Evolutionary conservation across 2,329 filamentous ascomycete species (phyloP).

Genomic region (Neobulgaria alba): DNA sequence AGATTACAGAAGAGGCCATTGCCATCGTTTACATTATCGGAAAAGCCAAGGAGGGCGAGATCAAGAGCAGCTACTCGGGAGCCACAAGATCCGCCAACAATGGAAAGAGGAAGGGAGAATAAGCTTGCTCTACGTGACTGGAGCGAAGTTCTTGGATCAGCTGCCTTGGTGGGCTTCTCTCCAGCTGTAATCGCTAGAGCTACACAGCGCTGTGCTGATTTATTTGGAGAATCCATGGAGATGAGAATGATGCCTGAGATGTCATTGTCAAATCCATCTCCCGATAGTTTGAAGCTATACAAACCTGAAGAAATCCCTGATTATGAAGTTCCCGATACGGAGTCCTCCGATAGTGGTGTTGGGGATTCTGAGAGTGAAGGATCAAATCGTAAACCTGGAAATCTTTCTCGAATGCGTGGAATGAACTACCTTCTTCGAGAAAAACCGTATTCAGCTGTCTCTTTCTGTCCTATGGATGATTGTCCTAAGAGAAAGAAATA

Average conservation of each 20-base stretch:
- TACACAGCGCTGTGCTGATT: slow-evolving; percentile 61
- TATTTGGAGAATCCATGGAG: slow-evolving; percentile 67
- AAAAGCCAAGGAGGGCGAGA: slow-evolving; percentile 1
- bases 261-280: slow-evolving; percentile 8
- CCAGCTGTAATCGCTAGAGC: slow-evolving; percentile 56
- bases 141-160: slow-evolving; percentile 75
- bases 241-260: slow-evolving; percentile 29
- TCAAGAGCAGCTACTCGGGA: background rate
- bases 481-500: slow-evolving; percentile 31
- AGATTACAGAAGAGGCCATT: slow-evolving; percentile 32
- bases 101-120: background rate
- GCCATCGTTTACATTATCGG: slow-evolving; percentile 28
- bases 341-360: slow-evolving; percentile 5
- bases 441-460: slow-evolving; percentile 3
- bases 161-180: slow-evolving; percentile 65
- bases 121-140: slow-evolving; percentile 50
- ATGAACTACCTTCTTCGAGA: background rate
- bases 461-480: slow-evolving; percentile 31
- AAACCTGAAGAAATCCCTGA: slow-evolving; percentile 9
- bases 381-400: background rate
- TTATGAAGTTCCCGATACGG: background rate
- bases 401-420: background rate
- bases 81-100: background rate
- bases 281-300: slow-evolving; percentile 15
- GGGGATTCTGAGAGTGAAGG: background rate